phyloP scores from a whole-genome alignment of 163 green algal species.

The Scenedesmus sp. region DNA sequence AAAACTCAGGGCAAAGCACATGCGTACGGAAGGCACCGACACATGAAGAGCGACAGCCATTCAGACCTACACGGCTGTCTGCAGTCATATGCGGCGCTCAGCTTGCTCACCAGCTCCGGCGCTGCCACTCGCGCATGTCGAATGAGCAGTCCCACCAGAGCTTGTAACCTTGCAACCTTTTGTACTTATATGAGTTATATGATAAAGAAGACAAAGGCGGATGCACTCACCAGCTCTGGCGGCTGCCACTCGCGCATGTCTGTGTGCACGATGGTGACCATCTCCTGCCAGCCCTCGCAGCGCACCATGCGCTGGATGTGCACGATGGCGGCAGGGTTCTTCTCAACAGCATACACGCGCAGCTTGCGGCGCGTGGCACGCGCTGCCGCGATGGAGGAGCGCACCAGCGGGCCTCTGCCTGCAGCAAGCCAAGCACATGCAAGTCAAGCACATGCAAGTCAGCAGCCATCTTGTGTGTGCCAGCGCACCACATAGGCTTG shows the following conservation, averaged over 20 bases:
- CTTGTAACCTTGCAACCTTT: neutral
- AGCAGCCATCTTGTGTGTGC: no score
- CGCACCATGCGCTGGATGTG: conserved; percentile 70
- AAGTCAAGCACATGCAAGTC: no score
- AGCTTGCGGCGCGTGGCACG: conserved; percentile 64
- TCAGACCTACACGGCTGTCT: no score
- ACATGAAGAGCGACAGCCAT: no score
- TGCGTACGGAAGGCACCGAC: no score
- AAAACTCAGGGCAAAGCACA: no score
- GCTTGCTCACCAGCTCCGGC: conserved; percentile 16
- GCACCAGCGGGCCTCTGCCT: conserved; percentile 93
- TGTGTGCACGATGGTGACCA: conserved; percentile 77
- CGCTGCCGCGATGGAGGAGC: conserved; percentile 82
- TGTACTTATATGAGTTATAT: neutral
- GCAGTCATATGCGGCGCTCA: no score
- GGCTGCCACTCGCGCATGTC: conserved; percentile 93
- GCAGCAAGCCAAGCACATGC: conserved; percentile 55
- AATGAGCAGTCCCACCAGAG: neutral
- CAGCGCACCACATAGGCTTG: neutral
- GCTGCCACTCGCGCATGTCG: conserved; percentile 92
- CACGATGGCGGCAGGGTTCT: conserved; percentile 97
- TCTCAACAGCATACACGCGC: conserved; percentile 96
- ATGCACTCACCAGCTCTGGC: conserved; percentile 23
- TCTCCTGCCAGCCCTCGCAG: conserved; percentile 73
- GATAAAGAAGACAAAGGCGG: neutral